Evolutionary conservation across 352 stramenopile genomes (phyloP), one percentile per base, ranked within the genome.

Genomic region (Phytopythium vexans): DNA sequence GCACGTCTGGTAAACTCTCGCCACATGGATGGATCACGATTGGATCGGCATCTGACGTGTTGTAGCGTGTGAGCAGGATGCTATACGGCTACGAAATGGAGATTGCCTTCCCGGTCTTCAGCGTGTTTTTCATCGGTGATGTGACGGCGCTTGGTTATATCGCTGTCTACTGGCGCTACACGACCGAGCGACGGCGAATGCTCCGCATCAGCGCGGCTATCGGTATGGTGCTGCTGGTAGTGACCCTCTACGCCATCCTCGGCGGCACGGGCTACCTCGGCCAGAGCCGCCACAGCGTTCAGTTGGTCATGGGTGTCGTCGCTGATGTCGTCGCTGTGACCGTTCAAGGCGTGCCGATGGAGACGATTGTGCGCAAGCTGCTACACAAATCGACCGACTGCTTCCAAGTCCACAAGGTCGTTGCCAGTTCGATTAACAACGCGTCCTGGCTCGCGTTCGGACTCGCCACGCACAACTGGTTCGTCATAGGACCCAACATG

Each of bases 331-430:
- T 66, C 6, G 64, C 59, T n/a, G 59, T 78, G 44, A 74, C 66
- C 12, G 45, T 79, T 41, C 77, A 80, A 46, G 70, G 60, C 4
- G 60, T 64, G 1, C 67, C 67, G 0, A 64, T 77, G 58, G 70
- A 77, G 62, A 72, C 64, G 37, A 48, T 81, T 21, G 59, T 59
- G 27, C 67, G 66, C 16, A 68, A 77, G 33, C 57, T 77, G 33
- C 64, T 64, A 38, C 47, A 70, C 56, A 70, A 71, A 43, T 81
- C 61, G 12, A 71, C 54, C 15, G 60, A 69, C 12, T 84, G 77
- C 63, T 70, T 86, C 46, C 73, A 76, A 34, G 68, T 87, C 44
- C 59, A 76, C 46, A 74, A 84, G 61, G 66, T 81, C 11, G 37
- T 76, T 39, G 67, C 70, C 21, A 66, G 66, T 21, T 54, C 67